A percentile compares a stretch with the other conserved stretches of the same genome.
Evolutionary conservation across 2,329 filamentous ascomycete genomes (phyloP).

Genomic region (Claviceps pusilla): DNA sequence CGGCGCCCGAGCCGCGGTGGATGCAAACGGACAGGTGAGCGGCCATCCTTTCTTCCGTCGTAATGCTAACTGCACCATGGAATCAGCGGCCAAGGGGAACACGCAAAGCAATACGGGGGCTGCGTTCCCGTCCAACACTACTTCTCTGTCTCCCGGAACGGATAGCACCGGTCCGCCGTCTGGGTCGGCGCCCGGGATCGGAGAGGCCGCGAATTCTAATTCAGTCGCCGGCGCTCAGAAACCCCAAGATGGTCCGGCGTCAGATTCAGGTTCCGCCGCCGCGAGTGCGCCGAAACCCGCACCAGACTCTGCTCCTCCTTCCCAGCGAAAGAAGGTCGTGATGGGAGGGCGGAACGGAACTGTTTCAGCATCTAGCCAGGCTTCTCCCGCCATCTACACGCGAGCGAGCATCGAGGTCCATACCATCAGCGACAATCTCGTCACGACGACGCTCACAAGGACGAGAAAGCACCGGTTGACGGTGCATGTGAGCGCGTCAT

Average conservation of each 20-base stretch:
- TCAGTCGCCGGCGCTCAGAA: no score
- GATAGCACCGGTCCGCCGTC: no score
- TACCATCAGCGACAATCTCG: slow-evolving; percentile 6
- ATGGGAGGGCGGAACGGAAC: no score
- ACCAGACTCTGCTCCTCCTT: background rate
- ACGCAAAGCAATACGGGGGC: background rate
- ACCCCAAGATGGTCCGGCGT: background rate
- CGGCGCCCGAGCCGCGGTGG: slow-evolving; percentile 5
- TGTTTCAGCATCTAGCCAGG: no score
- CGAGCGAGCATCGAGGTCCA: background rate
- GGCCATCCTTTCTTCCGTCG: slow-evolving; percentile 9
- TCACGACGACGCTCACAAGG: slow-evolving; percentile 11
- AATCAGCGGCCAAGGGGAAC: slow-evolving; percentile 6
- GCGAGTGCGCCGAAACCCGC: background rate
- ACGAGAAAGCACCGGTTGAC: slow-evolving; percentile 7
- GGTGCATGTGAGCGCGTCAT: slow-evolving; percentile 5
- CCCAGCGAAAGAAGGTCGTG: background rate
- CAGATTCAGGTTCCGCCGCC: background rate
- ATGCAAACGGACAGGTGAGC: slow-evolving; percentile 11
- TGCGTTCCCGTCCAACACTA: no score
- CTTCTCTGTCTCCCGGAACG: no score
- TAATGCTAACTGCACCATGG: slow-evolving; percentile 15
- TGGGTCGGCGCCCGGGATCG: no score
- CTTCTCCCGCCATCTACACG: background rate
- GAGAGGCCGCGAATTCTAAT: no score